These are phyloP conservation scores for Taphrina confusa DNA, from an alignment of 1,139 yeast genomes.

Conservation along the genomic window DNA sequence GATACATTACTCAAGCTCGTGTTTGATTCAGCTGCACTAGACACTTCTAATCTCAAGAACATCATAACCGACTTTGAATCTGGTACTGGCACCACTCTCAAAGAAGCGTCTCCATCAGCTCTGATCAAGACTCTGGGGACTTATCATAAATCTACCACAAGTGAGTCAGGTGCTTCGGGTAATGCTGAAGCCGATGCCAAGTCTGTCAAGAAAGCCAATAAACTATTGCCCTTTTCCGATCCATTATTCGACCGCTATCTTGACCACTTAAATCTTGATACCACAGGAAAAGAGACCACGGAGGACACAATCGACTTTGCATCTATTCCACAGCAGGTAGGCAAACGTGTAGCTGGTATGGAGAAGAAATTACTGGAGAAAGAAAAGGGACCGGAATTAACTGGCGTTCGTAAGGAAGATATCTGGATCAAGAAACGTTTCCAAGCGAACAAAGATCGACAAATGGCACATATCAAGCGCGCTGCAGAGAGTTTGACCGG, in stretches of 20 bases:
- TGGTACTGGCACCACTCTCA: neutral
- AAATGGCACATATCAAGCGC: slow-evolving; percentile 32
- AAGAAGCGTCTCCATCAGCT: neutral
- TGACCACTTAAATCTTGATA: slow-evolving; percentile 7
- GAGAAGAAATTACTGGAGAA: slow-evolving; percentile 31
- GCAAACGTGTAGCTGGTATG: slow-evolving; percentile 33
- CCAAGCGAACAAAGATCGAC: slow-evolving; percentile 28
- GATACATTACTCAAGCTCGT: slow-evolving; percentile 3
- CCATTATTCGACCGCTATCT: slow-evolving; percentile 21
- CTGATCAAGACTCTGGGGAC: slow-evolving; percentile 5
- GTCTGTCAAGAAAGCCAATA: slow-evolving; percentile 4
- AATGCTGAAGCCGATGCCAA: neutral
- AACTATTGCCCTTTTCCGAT: slow-evolving; percentile 21
- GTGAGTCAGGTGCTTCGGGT: neutral
- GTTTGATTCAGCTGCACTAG: neutral
- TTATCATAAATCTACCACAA: neutral
- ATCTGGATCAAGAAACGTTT: slow-evolving; percentile 33
- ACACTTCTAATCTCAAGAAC: neutral
- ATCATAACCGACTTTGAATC: neutral
- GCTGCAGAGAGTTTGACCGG: slow-evolving; percentile 28
- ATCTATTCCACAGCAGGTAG: slow-evolving; percentile 23
- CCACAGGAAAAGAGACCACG: slow-evolving; percentile 9
- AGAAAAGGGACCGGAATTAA: slow-evolving; percentile 30
- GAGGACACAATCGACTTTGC: slow-evolving; percentile 24
- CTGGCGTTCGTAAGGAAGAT: slow-evolving; percentile 24